phyloP scores from a whole-genome alignment of 805 yeast genomes.

The Candida nonsorbophila region DNA sequence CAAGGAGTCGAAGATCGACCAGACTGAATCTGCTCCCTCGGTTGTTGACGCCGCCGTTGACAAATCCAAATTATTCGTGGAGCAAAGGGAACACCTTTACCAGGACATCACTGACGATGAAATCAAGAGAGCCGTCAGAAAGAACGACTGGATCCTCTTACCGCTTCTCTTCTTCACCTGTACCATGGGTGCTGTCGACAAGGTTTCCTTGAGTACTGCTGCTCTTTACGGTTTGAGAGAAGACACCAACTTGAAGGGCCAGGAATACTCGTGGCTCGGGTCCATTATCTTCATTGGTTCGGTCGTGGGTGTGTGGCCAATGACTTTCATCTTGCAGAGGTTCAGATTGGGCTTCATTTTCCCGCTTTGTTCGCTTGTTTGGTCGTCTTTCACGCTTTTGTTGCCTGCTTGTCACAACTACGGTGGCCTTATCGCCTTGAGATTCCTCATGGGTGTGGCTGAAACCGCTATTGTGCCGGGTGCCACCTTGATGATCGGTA shows the following conservation, averaged over 20 bases:
- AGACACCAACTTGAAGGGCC: constrained; percentile 8
- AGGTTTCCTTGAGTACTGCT: constrained; percentile 13
- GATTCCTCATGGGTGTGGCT: constrained; percentile 19
- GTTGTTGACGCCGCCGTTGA: constrained; percentile 5
- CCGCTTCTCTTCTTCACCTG: constrained; percentile 12
- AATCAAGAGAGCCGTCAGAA: constrained; percentile 7
- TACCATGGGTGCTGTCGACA: constrained; percentile 16
- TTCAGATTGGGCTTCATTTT: constrained; percentile 19
- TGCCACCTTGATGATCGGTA: constrained; percentile 9
- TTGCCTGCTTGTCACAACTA: constrained; percentile 10
- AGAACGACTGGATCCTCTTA: constrained; percentile 10
- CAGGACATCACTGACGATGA: constrained; percentile 11
- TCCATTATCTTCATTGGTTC: constrained; percentile 13
- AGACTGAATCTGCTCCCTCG: too few species aligned
- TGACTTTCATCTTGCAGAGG: constrained; percentile 11
- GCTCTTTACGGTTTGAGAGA: constrained; percentile 13
- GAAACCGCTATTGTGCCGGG: constrained; percentile 22
- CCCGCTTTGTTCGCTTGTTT: constrained; percentile 12
- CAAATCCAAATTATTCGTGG: constrained; percentile 10
- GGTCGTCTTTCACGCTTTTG: constrained; percentile 12
- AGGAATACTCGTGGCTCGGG: constrained; percentile 15
- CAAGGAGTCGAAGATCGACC: too few species aligned
- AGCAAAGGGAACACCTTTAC: constrained; percentile 7
- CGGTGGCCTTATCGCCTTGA: constrained; percentile 11
- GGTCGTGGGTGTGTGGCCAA: constrained; percentile 13